Evolutionary conservation across 805 yeast species (phyloP), one percentile per base, ranked within the genome.

Genomic region (Wickerhamomyces strasburgensis): DNA sequence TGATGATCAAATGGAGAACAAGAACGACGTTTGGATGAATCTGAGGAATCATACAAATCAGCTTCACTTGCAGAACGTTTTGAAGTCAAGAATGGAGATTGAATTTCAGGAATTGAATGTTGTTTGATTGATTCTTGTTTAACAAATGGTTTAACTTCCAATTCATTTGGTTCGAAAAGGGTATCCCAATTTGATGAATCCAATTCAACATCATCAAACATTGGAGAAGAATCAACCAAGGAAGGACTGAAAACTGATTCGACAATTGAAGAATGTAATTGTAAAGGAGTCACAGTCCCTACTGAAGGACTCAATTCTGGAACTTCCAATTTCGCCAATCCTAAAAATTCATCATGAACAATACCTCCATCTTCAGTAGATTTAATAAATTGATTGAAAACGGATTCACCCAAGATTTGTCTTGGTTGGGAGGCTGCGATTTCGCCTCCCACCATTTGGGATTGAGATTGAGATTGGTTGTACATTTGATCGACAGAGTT

Each of bases 181-280:
- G 87, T 73, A 30, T 72, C 75, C 86, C 87, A 80, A 47, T 71
- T 72, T 26, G 72, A 68, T 14, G 61, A 52, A 38, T 58, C 61
- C 21, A 54, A 40, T 15, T 49, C 56, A 27, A 46, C 51, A 27
- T 57, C 66, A 14, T 62, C 69, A 56, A 82, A 80, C 57, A 82
- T 67, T 32, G 88, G 78, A 37, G 76, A 78, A 68, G 84, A 75
- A 44, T 68, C 72, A 23, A 70, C 73, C 19, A 60, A 50, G 27
- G 62, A 53, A 27, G 64, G 56, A 16, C 61, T 55, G 42, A 66
- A 62, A 29, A 62, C 52, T 14, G 76, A 76, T 51, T 76, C 82
- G 49, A 80, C 80, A 73, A 79, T 73, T 39, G 84, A 80, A 49
- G 78, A 66, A 46, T 70, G 74, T 50, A 80, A 64, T 45, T 72